Base-by-base conservation (phyloP, 1,284 basidiomycete species). In the Exobasidium rhododendri region DNA sequence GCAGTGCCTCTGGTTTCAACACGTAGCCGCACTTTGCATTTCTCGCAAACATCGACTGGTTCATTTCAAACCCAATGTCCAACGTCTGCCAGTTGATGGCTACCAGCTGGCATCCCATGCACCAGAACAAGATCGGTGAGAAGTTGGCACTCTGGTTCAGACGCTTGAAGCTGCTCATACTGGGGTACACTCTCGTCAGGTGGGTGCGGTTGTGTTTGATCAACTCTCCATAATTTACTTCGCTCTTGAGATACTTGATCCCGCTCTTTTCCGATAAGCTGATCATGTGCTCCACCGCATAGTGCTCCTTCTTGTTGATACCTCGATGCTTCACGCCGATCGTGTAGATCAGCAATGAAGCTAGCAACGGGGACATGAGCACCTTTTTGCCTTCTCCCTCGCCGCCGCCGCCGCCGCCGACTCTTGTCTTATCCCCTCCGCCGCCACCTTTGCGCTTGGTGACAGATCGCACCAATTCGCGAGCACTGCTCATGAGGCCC, bases 11-110 rank as follows among this genome's bases (percentile, higher is more conserved):
- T 1, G 94, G 96, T 79, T 97, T 97, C 49, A 97, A 85, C 4
- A 97, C 88, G 76, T 92, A 97, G 0, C 96, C 94, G 11, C 86
- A 85, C 17, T 87, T 85, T 3, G 89, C 90, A 69, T 94, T 93
- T 5, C 89, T 85, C 69, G 88, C 86, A 80, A 99, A 99, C 89
- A 98, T 91, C 7, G 93, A 90, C 71, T 90, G 87, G 74, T 97
- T 97, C 77, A 96, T 89, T 83, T 89, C 88, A 74, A 89, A 90
- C 6, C 75, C 74, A 2, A 76, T 32, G 50, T 74, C 76, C 59
- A 88, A 88, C 0, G 93, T 98, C 81, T 99, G 96, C 91, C 93
- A 97, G 80, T 99, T 99, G 65, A 98, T 85, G 4, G 96, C 92
- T 0, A 96, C 93, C n/a, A 98, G 81, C 81, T 98, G 94, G 17